Evolutionary conservation across 495 filamentous ascomycete species (phyloP), one percentile per base, ranked within the genome.

Genomic region (Eremomyces bilateralis): DNA sequence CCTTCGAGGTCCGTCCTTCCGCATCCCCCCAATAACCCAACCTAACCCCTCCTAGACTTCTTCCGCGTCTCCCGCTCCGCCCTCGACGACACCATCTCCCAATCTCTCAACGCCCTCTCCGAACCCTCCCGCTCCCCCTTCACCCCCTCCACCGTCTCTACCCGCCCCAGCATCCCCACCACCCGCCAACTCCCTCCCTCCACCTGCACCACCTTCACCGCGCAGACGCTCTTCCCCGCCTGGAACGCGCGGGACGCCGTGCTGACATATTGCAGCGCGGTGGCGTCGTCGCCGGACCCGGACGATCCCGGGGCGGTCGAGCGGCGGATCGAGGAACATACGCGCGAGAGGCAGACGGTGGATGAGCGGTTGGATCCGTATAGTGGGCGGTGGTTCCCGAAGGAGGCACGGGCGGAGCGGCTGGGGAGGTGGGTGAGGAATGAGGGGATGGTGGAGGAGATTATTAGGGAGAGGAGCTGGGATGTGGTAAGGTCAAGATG

Each of bases 341-440:
- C 77, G 38, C 62, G 72, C 34, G 80, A 92, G 47, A 62, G 72
- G 34, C n/a, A n/a, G n/a, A 63, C 84, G 3, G 73, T 95, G 12
- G 63, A 97, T 56, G 88, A 94, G 52, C 61, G 88, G 38, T 53
- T 95, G 36, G 88, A 97, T 55, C 88, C 88, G 13, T 97, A 97
- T 46, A 82, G 76, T 15, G 80, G 60, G 16, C 62, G 85, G 19
- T 91, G 75, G 47, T 85, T 82, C 40, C 82, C 84, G 0, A 61
- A 66, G 29, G 83, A 95, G 53, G 64, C 79, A 29, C 62, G 84
- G 37, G 90, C 85, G 1, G 80, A 97, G 56, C 67, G 65, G 27
- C 50, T 97, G 31, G 83, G 82, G 8, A 64, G 56, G 21, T 40
- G 92, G 30, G 53, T 95, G 21, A 67, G 85, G 41, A 82, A 80